Base-by-base conservation (phyloP, 179 eudicot species). In the Beta lomatogona region DNA sequence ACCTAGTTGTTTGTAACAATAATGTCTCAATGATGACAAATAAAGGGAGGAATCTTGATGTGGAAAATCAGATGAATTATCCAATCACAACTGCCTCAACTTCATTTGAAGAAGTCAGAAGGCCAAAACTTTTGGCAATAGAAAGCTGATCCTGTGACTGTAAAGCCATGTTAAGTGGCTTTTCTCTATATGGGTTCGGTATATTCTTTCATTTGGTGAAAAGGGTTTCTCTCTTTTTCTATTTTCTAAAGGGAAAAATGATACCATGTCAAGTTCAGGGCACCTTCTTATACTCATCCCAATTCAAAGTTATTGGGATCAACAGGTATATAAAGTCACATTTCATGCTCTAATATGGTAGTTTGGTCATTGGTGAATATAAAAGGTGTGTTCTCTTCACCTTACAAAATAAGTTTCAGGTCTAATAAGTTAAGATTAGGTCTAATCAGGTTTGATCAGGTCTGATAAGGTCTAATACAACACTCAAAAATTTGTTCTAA, bases 131-230 rank as follows among this genome's bases (percentile, higher is more conserved):
- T 44, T 73, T 57, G 60, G 73, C n/a, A 77, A 22, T n/a, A 41
- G 73, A 77, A 84, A 71, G 71, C 87, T 85, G 71, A 85, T 84
- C 73, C 55, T 77, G 57, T 69, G 22, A 58, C 76, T 67, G 66
- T 61, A 78, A 78, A 73, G 84, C 69, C 87, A 68, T 48, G 54
- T 73, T 69, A 21, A 50, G 55, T 85, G 84, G 71, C 82, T 78
- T 78, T 67, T 65, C 73, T 58, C 59, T 80, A 54, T 10, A 72
- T n/a, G 28, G 80, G 64, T 77, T 60, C 22, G 53, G 59, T 78
- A 79, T 68, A 82, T 69, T 70, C 85, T 74, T 75, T 82, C 81
- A 70, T 71, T 64, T 63, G 75, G 78, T 75, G 57, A 61, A 79
- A 85, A 71, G 77, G 48, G 57, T 28, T 68, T 76, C 21, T 61